These are phyloP conservation scores for Domatiomyces catenatus DNA, from an alignment of 2,329 filamentous ascomycete genomes.

Conservation along the genomic window DNA sequence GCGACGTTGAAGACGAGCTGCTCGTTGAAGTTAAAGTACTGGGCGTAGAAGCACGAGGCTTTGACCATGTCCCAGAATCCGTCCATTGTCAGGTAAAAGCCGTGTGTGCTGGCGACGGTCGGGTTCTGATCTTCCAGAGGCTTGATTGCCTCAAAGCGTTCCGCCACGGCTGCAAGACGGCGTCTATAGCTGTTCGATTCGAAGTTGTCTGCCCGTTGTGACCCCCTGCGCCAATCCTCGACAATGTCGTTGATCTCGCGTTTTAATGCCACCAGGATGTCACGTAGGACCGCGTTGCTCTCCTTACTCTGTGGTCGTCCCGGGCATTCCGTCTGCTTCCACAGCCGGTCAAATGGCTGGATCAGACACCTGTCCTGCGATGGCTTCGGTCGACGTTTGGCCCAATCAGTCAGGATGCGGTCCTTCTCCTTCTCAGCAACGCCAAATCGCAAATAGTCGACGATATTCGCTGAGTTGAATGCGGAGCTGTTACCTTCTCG, in stretches of 20 bases:
- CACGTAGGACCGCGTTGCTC: neutral
- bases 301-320: neutral
- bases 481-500: slow-evolving; percentile 17
- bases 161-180: neutral
- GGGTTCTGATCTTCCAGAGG: neutral
- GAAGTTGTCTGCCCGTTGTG: neutral
- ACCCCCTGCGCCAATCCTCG: neutral
- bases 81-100: neutral
- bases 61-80: neutral
- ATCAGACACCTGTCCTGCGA: slow-evolving; percentile 1
- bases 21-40: neutral
- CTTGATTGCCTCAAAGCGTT: neutral
- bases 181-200: neutral
- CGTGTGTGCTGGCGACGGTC: neutral
- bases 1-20: slow-evolving; percentile 17
- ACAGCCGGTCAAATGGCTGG: slow-evolving; percentile 2
- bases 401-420: slow-evolving; percentile 21
- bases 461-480: slow-evolving; percentile 23
- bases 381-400: slow-evolving; percentile 4
- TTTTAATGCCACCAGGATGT: neutral
- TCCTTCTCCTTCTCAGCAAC: slow-evolving; percentile 23
- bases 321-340: neutral
- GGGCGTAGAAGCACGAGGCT: neutral
- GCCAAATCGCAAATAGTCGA: slow-evolving; percentile 31
- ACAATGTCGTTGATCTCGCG: neutral